Base-by-base conservation (phyloP, 73 alveolate genomes). In the Tetrahymena malaccensis region DNA sequence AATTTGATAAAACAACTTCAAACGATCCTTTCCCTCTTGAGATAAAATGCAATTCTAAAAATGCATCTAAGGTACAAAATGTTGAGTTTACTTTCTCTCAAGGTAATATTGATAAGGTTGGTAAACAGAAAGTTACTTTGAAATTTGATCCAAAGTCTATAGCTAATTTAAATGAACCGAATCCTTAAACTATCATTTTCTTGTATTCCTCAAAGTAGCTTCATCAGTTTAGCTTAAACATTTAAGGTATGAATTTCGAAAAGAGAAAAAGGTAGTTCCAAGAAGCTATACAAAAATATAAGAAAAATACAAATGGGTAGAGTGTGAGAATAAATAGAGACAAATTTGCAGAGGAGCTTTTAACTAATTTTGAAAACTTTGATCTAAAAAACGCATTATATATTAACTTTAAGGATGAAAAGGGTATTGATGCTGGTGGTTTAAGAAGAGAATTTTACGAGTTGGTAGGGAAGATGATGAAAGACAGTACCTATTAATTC, bases 351-450 rank as follows among this genome's bases (percentile, higher is more conserved):
- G 85, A 95, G n/a, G 97, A 95, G 40, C 89, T 70, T 12, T 89
- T 95, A 35, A 43, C 84, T 19, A 57, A 95, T 13, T 89, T 95
- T 55, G 94, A 43, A 34, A 94, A 89, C 27, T 85, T 25, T 34
- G 85, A 89, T 43, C 43, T 95, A 43, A 95, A 50, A 37, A 43
- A 13, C n/a, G 43, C 21, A 0, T 37, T 95, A 8, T 35, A 35
- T 21, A 95, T 95, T 34, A 38, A 89, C 16, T 95, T 95, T 93
- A 43, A 95, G 16, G 95, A 95, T 89, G 97, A 95, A 89, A 57
- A 84, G 9, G 97, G 97, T 25, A 50, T 95, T 34, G 97, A 95
- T 95, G 95, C 95, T 34, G 95, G 95, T 34, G 97, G 97, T n/a
- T 93, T 95, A 31, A 89, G 55, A n/a, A 95, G 97, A 95, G 97